Conservation (phyloP, 164 flowering plant species). For the Dillenia turbinata region DNA sequence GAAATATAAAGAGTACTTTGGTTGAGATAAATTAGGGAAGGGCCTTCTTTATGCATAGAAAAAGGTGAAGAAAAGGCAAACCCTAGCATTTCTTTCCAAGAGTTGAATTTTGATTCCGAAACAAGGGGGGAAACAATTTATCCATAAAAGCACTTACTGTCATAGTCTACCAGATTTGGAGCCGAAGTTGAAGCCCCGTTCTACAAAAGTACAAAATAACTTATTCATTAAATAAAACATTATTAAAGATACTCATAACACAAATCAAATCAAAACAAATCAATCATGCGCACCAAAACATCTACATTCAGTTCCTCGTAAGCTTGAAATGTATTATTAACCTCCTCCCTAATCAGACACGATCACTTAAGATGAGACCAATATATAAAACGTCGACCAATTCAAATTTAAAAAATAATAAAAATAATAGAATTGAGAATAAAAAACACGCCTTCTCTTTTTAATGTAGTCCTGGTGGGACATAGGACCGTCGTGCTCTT, state of each 20-base stretch:
- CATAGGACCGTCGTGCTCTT: slow-evolving; percentile 37
- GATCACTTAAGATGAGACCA: too few species aligned
- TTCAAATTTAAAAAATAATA: not conserved
- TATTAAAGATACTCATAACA: not conserved
- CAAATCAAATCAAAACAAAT: not conserved
- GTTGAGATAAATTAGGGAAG: too few species aligned
- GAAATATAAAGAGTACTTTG: too few species aligned
- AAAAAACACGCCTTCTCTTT: slow-evolving; percentile 37
- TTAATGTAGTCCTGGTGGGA: slow-evolving; percentile 66
- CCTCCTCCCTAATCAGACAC: too few species aligned
- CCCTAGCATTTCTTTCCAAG: too few species aligned
- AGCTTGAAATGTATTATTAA: slow-evolving; percentile 19
- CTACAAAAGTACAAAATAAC: slow-evolving; percentile 5
- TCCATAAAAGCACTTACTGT: slow-evolving; percentile 29
- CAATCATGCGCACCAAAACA: slow-evolving; percentile 42
- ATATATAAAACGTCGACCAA: too few species aligned
- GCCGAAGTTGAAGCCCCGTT: slow-evolving; percentile 31
- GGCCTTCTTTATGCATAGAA: too few species aligned
- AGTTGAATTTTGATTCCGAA: too few species aligned
- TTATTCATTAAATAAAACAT: not conserved
- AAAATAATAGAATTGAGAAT: not conserved
- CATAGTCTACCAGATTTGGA: slow-evolving; percentile 48
- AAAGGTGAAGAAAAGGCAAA: too few species aligned
- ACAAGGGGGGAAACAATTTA: too few species aligned
- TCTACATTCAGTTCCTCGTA: slow-evolving; percentile 37